Base-by-base conservation (phyloP, 1,139 yeast species). In the Candida pseudoviswanathii region DNA sequence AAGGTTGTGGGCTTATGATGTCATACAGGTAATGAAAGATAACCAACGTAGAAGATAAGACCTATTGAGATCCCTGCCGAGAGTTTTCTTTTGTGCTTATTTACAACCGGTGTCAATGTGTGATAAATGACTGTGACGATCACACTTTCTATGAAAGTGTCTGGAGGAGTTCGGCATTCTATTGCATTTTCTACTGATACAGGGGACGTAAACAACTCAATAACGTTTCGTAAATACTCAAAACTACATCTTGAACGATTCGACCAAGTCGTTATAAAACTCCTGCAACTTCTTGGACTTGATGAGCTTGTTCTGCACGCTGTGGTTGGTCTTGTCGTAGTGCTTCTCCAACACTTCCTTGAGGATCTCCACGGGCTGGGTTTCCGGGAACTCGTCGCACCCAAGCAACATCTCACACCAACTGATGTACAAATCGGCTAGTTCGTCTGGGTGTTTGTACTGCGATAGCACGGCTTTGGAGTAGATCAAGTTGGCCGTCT, bases 381-480 rank as follows among this genome's bases (percentile, higher is more conserved):
- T 77, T 26, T 79, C 63, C 16, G 57, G 46, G 3, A 78, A 63
- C 46, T 82, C 78, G 10, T 77, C 80, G 34, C 70, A 68, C n/a
- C 75, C 66, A 31, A 86, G 58, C 47, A 82, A 84, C 66, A 84
- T 67, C 54, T 86, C 89, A 24, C 87, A 75, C 97, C 97, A 91
- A 39, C 75, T 78, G 30, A 81, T 71, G 77, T 91, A 89, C 3
- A 90, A 65, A 2, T 78, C 78, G 1, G 86, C 89, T 38, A 90
- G 66, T 52, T 90, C 96, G 32, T 81, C 81, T 1, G 82, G 71
- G 21, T 76, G 68, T 30, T 73, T 77, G 65, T 78, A 90, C 9
- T 91, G 92, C 0, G 94, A 94, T 47, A 84, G 82, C 1, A 82
- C 72, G 0, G 95, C 86, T 51, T 85, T 85, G 38, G 82, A 80